A percentile compares a stretch with the other conserved stretches of the same genome.
Conservation (phyloP, 2,329 filamentous ascomycete genomes). For the Colletotrichum nymphaeae region DNA sequence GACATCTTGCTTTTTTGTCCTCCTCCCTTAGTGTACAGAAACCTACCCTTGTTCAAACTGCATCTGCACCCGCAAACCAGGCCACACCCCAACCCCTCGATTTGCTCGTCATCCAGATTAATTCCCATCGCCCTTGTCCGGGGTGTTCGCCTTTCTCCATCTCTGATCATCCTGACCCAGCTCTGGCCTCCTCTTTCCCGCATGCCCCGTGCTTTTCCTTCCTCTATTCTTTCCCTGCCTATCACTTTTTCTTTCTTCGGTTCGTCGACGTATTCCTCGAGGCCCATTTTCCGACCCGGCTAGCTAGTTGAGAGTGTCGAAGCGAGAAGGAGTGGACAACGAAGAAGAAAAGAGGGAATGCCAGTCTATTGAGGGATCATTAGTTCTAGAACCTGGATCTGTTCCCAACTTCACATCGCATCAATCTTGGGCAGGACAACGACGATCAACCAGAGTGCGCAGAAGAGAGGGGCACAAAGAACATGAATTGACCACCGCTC, state of each 20-base stretch:
- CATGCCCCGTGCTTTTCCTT: slow-evolving; percentile 32
- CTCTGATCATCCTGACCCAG: slow-evolving; percentile 10
- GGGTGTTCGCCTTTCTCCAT: slow-evolving; percentile 24
- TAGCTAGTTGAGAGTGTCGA: not conserved
- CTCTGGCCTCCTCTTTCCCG: slow-evolving; percentile 28
- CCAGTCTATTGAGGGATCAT: slow-evolving; percentile 1
- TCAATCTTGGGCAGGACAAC: not conserved
- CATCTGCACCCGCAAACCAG: not conserved
- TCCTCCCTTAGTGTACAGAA: not conserved
- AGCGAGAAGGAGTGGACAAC: not conserved
- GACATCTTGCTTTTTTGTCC: slow-evolving; percentile 9
- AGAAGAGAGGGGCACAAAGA: not conserved
- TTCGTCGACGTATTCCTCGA: not conserved
- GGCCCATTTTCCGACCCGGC: slow-evolving; percentile 18
- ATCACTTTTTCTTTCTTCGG: not conserved
- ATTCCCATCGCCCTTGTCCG: slow-evolving; percentile 11
- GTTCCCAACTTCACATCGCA: not conserved
- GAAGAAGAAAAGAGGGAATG: not conserved
- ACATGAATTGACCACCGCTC: slow-evolving; percentile 27
- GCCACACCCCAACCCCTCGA: slow-evolving; percentile 28
- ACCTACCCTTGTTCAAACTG: not conserved
- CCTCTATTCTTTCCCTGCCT: not conserved
- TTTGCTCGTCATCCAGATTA: slow-evolving; percentile 28
- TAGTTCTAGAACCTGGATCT: not conserved
- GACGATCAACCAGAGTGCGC: not conserved